Base-by-base conservation (phyloP, 768 basidiomycete species). In the Agaricus subrufescens region DNA sequence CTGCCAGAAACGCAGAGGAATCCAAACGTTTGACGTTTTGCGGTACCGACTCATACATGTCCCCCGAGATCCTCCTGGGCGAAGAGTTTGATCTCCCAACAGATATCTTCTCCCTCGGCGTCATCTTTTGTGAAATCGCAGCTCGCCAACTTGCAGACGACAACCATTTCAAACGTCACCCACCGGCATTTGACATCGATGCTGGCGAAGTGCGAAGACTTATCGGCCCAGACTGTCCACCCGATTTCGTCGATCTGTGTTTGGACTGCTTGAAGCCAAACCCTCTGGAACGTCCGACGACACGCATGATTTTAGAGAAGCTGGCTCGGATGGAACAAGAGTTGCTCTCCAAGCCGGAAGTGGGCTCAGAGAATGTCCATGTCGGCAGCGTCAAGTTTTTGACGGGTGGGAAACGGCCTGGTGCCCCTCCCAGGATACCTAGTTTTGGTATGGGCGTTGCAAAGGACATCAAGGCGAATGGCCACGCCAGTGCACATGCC, bases 11-110 rank as follows among this genome's bases (percentile, higher is more conserved):
- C 63, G 91, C 86, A 56, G 94, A 95, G 61, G 96, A 98, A 73
- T 81, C 77, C 52, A 90, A 88, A 65, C 81, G 90, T 3, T 79
- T 93, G 44, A 93, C 91, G 0, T 92, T 92, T 70, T 90, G 87
- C 58, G 90, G 89, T n/a, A 91, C 89, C 2, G 89, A 92, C 64
- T 89, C 92, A 4, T 96, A 97, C 73, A 98, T 98, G 96, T 93
- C 91, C 2, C 96, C 96, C 0, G 96, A 98, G 68, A 97, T 98
- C 62, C 75, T 96, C 1, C 76, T 92, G 9, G 94, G 95, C 25
- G 83, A 88, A 50, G 90, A 94, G 65, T 99, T 99, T 61, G 91
- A 92, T 67, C 82, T 98, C 4, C 86, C 91, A 3, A 97, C 96
- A 5, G 96, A 99, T 66, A 86, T 97, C 0, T 98, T 94, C 70